Conservation (phyloP, 768 basidiomycete species). For the Peribolospora kevripleyi region DNA sequence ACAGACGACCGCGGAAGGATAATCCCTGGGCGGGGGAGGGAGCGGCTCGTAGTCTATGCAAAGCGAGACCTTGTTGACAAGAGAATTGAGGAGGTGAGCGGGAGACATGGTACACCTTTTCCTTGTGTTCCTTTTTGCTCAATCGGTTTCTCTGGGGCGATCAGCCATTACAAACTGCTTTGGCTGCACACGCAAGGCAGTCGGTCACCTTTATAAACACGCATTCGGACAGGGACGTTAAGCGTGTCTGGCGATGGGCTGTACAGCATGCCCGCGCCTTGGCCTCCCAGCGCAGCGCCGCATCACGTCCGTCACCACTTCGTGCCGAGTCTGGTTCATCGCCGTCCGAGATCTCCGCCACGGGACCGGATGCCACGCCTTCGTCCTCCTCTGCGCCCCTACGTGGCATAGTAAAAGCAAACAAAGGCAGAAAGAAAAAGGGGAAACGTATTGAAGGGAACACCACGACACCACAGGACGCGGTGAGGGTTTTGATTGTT, state of each 20-base stretch:
- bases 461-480: slow-evolving; percentile 12
- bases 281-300: no score
- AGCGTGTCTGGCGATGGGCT: no score
- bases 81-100: slow-evolving; percentile 60
- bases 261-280: no score
- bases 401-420: slow-evolving; percentile 21
- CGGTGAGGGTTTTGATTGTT: slow-evolving; percentile 70
- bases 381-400: background rate
- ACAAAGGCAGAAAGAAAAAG: slow-evolving; percentile 11
- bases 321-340: no score
- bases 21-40: slow-evolving; percentile 26
- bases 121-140: background rate
- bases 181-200: slow-evolving; percentile 18
- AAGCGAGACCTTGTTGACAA: slow-evolving; percentile 76
- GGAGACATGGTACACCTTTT: background rate
- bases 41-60: slow-evolving; percentile 72
- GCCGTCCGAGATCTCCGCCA: no score
- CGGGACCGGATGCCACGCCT: background rate
- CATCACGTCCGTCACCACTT: no score
- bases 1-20: slow-evolving; percentile 19
- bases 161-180: slow-evolving; percentile 21
- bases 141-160: background rate
- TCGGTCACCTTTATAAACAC: slow-evolving; percentile 23
- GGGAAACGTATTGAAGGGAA: slow-evolving; percentile 22
- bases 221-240: slow-evolving; percentile 17